Percentiles rank a stretch among this genome's conserved stretches.
These are phyloP conservation scores for Diaporthe helianthi DNA, from an alignment of 2,329 filamentous ascomycete genomes.

Conservation along the genomic window DNA sequence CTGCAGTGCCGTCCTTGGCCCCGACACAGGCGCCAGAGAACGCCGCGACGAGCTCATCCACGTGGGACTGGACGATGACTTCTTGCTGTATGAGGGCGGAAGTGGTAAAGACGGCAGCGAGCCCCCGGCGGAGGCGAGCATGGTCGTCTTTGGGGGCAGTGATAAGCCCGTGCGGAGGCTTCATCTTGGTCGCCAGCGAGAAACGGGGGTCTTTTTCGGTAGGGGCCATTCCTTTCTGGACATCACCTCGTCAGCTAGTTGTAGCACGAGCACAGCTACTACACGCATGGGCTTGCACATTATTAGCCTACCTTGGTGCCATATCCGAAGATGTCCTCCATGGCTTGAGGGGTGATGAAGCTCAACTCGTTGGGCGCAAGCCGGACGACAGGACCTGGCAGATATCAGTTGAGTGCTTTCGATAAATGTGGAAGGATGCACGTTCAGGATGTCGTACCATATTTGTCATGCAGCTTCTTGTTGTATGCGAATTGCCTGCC, in stretches of 20 bases:
- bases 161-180: not conserved
- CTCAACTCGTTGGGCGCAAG: conserved; percentile 9
- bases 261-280: fast-evolving
- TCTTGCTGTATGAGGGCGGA: conserved; percentile 8
- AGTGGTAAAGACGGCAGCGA: conserved; percentile 5
- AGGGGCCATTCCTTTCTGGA: not conserved
- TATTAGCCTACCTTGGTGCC: not conserved
- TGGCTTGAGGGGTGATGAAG: conserved; percentile 5
- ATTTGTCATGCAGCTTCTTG: conserved; percentile 13
- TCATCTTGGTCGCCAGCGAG: conserved; percentile 10
- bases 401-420: not conserved
- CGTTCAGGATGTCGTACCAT: not conserved
- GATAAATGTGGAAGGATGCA: fast-evolving
- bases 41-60: conserved; percentile 5
- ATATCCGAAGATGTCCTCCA: conserved; percentile 20
- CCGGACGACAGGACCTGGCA: not conserved
- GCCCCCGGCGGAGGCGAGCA: conserved; percentile 1
- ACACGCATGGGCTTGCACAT: fast-evolving
- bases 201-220: conserved; percentile 15
- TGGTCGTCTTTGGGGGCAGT: conserved; percentile 4
- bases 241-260: not conserved
- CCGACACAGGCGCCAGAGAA: not conserved
- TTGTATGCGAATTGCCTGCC: not conserved
- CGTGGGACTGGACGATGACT: conserved; percentile 14
- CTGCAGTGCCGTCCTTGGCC: not conserved